A percentile compares a stretch with the other conserved stretches of the same genome.
These are phyloP conservation scores for Trichoderma brevicompactum DNA, from an alignment of 2,329 filamentous ascomycete species.

Conservation along the genomic window DNA sequence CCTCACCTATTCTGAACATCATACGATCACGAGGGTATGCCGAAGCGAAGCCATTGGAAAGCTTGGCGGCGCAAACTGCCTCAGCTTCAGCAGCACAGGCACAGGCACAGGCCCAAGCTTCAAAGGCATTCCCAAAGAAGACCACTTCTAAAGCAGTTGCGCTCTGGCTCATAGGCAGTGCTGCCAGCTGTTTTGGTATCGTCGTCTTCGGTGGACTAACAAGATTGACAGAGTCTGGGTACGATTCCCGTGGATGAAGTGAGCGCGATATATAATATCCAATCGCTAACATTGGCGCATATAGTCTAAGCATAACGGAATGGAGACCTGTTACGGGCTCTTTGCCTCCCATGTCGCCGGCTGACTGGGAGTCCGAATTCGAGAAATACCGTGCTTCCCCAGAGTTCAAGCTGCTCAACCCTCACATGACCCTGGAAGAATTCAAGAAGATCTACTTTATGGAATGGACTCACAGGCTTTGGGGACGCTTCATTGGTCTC, in stretches of 20 bases:
- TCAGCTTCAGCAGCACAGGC: conserved; percentile 26
- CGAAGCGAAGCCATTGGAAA: conserved; percentile 40
- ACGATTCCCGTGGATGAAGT: conserved; percentile 37
- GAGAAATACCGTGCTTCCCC: conserved; percentile 89
- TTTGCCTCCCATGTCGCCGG: conserved; percentile 75
- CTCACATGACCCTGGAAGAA: conserved; percentile 87
- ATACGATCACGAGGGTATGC: conserved; percentile 48
- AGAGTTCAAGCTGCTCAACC: conserved; percentile 90
- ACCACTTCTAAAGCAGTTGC: conserved; percentile 77
- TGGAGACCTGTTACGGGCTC: conserved; percentile 96
- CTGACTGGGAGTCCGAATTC: conserved; percentile 92
- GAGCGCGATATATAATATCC: neutral
- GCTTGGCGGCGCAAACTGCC: conserved; percentile 37
- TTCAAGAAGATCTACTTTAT: conserved; percentile 99
- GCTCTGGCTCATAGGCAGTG: conserved; percentile 91
- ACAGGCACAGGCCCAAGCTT: conserved; percentile 36
- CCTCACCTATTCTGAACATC: conserved; percentile 48
- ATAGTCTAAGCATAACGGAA: conserved; percentile 94
- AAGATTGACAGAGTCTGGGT: conserved; percentile 94
- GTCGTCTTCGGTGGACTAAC: conserved; percentile 95
- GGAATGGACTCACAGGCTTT: conserved; percentile 96
- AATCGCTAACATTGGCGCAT: neutral
- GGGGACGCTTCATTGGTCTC: conserved; percentile 89
- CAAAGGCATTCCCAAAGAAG: conserved; percentile 60
- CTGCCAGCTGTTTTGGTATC: conserved; percentile 93